Evolutionary conservation across 345 rosid genomes (phyloP).

Genomic region (Euphorbia peplus): DNA sequence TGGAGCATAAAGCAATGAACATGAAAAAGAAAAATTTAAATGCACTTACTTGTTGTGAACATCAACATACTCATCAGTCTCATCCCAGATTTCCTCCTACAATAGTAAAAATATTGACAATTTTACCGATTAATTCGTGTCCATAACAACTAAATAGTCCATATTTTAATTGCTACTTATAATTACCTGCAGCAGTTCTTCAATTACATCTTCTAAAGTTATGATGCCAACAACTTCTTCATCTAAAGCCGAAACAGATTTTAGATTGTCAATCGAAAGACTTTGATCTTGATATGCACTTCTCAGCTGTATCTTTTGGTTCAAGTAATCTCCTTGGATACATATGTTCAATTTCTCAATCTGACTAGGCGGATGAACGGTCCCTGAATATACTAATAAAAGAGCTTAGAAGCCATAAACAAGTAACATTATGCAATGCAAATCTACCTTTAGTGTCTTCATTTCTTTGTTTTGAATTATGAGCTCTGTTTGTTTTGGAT

Average conservation of each 20-base stretch:
- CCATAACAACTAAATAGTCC: too few relatives aligned
- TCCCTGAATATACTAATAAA: slow-evolving; percentile 21
- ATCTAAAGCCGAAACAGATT: slow-evolving; percentile 29
- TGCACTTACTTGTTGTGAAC: slow-evolving; percentile 48
- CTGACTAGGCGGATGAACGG: slow-evolving; percentile 15
- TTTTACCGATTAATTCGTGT: neutral
- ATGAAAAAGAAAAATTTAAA: neutral
- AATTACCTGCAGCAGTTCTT: slow-evolving; percentile 70
- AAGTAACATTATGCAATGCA: neutral
- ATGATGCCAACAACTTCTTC: slow-evolving; percentile 73
- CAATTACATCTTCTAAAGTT: slow-evolving; percentile 90
- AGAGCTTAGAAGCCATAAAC: neutral
- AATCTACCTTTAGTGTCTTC: slow-evolving; percentile 24
- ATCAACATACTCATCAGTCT: slow-evolving; percentile 63
- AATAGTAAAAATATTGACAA: slow-evolving; percentile 2
- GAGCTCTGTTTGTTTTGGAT: slow-evolving; percentile 12
- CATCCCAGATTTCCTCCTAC: slow-evolving; percentile 78
- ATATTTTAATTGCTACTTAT: neutral
- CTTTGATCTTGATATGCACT: slow-evolving; percentile 15
- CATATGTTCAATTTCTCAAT: slow-evolving; percentile 23
- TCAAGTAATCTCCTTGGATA: slow-evolving; percentile 8
- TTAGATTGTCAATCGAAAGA: slow-evolving; percentile 27
- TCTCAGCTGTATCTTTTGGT: slow-evolving; percentile 10
- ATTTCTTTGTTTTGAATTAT: slow-evolving; percentile 11
- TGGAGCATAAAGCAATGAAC: neutral